Percentiles rank a stretch among this genome's conserved stretches.
These are phyloP conservation scores for Clohesyomyces aquaticus DNA, from an alignment of 495 filamentous ascomycete species.

Conservation along the genomic window DNA sequence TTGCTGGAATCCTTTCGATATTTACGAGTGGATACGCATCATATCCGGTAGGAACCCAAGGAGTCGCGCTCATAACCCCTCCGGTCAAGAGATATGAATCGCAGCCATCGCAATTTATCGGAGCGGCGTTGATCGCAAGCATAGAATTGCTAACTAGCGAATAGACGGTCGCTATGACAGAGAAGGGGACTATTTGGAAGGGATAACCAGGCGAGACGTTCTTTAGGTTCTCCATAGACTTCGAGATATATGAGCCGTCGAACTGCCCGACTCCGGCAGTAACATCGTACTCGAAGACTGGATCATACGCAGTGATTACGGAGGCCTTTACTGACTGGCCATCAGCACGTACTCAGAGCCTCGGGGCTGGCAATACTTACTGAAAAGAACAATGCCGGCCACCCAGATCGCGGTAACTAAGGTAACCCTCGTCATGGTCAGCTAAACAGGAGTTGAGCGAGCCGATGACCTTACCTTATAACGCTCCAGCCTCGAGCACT, in stretches of 20 bases:
- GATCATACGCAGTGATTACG: constrained; percentile 11
- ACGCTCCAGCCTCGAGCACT: constrained; percentile 3
- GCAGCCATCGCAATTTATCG: constrained; percentile 12
- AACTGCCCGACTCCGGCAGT: constrained; percentile 22
- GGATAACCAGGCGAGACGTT: background rate
- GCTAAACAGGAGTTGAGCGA: background rate
- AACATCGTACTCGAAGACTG: constrained; percentile 8
- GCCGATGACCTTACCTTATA: background rate
- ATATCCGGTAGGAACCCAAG: constrained; percentile 15
- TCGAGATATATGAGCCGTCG: constrained; percentile 10
- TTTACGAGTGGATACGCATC: constrained; percentile 12
- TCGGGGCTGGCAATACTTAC: background rate
- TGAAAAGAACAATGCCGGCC: constrained; percentile 9
- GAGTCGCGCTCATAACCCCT: constrained; percentile 13
- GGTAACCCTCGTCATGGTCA: background rate
- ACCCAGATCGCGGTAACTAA: constrained; percentile 11
- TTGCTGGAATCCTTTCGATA: constrained; percentile 2
- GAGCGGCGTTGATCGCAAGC: background rate
- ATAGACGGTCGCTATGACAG: background rate
- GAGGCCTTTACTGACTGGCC: constrained; percentile 4
- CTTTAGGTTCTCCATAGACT: background rate
- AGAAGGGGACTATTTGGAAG: constrained; percentile 2
- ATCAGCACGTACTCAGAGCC: background rate
- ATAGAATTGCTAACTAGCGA: constrained; percentile 10
- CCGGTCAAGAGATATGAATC: constrained; percentile 18